Percentiles rank a stretch among this genome's conserved stretches.
These are phyloP conservation scores for Dalbergia oliveri DNA, from an alignment of 306 rosid genomes.

Conservation along the genomic window DNA sequence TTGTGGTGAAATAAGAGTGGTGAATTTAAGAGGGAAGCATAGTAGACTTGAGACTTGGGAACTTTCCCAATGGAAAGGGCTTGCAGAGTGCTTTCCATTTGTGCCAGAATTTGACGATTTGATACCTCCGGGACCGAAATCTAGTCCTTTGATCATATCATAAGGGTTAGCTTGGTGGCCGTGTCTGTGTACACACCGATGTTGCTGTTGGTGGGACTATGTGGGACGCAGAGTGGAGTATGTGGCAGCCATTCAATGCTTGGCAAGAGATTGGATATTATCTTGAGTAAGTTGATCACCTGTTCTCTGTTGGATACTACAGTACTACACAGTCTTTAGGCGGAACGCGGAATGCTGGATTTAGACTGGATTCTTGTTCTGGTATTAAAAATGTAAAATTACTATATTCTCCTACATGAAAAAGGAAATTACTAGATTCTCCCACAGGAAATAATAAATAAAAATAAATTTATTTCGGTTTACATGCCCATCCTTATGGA, in stretches of 20 bases:
- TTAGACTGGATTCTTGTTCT: no score
- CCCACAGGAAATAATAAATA: no score
- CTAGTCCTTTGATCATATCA: neutral
- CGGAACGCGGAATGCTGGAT: no score
- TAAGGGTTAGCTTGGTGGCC: conserved; percentile 6
- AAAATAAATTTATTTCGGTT: no score
- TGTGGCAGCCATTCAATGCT: conserved; percentile 71
- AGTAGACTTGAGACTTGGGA: conserved; percentile 48
- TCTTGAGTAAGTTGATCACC: conserved; percentile 1
- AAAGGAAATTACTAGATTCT: no score
- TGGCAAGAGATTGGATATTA: conserved; percentile 57
- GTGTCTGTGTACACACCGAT: neutral
- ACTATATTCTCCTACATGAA: no score
- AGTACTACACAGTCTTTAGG: no score
- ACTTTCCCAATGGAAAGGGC: conserved; percentile 54
- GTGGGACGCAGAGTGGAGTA: conserved; percentile 35
- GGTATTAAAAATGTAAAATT: no score
- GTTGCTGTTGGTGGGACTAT: neutral
- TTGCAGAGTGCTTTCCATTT: conserved; percentile 64
- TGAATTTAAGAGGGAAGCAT: conserved; percentile 40
- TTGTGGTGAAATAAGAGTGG: conserved; percentile 43
- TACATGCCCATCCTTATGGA: no score
- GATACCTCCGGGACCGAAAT: neutral
- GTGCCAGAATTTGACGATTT: neutral
- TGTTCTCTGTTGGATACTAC: neutral